phyloP scores from a whole-genome alignment of 768 basidiomycete species.

The Cantharellus cinnabarinus region DNA sequence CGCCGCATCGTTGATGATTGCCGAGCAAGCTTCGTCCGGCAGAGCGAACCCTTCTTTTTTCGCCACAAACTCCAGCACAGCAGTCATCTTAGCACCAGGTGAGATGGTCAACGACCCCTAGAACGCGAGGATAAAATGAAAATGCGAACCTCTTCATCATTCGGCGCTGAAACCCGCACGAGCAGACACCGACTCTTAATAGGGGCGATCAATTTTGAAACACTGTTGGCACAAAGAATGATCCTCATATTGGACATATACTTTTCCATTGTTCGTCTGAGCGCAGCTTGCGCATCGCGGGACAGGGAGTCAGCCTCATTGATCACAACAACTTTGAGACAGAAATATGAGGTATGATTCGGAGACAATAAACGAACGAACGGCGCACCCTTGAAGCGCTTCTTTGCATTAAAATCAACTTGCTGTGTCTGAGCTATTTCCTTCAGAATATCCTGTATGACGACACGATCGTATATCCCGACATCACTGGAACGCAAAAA shows the following conservation, averaged over 20 bases:
- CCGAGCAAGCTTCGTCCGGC: slow-evolving; percentile 52
- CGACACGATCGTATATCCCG: slow-evolving; percentile 82
- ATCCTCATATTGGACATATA: slow-evolving; percentile 97
- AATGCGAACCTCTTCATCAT: slow-evolving; percentile 40
- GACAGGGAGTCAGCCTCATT: slow-evolving; percentile 92
- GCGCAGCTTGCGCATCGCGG: slow-evolving; percentile 90
- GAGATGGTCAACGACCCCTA: neutral
- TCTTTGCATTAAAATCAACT: slow-evolving; percentile 85
- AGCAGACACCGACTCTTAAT: slow-evolving; percentile 91
- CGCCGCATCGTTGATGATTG: slow-evolving; percentile 59
- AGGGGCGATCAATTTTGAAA: slow-evolving; percentile 85
- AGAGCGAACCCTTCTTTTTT: slow-evolving; percentile 60
- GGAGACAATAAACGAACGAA: neutral
- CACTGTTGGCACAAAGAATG: slow-evolving; percentile 90
- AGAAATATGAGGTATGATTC: neutral
- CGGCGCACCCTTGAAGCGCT: slow-evolving; percentile 77
- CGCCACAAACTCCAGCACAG: slow-evolving; percentile 60
- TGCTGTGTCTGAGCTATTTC: slow-evolving; percentile 99
- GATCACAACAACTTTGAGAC: slow-evolving; percentile 73
- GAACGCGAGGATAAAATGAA: neutral
- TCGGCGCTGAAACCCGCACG: slow-evolving; percentile 82
- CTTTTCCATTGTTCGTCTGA: slow-evolving; percentile 97
- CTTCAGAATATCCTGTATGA: slow-evolving; percentile 92
- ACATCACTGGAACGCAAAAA: slow-evolving; percentile 45
- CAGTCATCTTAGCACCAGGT: slow-evolving; percentile 39